Evolutionary conservation across 495 filamentous ascomycete species (phyloP).

Genomic region (Aspergillus cavernicola): DNA sequence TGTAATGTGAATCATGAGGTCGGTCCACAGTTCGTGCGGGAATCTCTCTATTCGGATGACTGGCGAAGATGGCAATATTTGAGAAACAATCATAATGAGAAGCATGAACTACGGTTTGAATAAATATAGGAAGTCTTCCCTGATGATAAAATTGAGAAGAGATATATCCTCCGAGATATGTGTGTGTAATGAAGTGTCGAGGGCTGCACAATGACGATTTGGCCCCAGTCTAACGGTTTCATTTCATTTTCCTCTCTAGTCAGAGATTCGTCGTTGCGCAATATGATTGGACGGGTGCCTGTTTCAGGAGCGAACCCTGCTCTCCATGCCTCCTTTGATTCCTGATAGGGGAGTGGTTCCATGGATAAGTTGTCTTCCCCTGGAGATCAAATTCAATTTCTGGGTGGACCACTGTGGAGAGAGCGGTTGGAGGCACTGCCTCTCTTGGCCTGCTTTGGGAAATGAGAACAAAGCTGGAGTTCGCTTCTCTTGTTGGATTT

Average conservation of each 20-base stretch:
- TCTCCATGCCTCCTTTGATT: background rate
- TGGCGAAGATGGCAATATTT: too few relatives aligned
- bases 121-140: background rate
- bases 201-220: background rate
- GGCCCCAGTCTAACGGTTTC: slow-evolving; percentile 2
- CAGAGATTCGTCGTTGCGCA: background rate
- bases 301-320: slow-evolving; percentile 7
- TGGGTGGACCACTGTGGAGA: slow-evolving; percentile 12
- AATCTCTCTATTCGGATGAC: background rate
- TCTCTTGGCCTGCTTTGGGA: slow-evolving; percentile 15
- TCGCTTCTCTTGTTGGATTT: background rate
- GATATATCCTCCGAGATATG: too few relatives aligned
- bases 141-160: too few relatives aligned
- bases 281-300: slow-evolving; percentile 6
- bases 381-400: slow-evolving; percentile 18
- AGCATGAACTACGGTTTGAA: too few relatives aligned
- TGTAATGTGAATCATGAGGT: background rate
- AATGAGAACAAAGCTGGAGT: slow-evolving; percentile 11
- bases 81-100: too few relatives aligned
- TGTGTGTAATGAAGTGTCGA: too few relatives aligned
- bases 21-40: slow-evolving; percentile 1
- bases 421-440: slow-evolving; percentile 10
- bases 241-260: background rate
- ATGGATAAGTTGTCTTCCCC: slow-evolving; percentile 7
- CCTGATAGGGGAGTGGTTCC: background rate